Evolutionary conservation across 2,329 filamentous ascomycete genomes (phyloP).

Genomic region (Beauveria sp.): DNA sequence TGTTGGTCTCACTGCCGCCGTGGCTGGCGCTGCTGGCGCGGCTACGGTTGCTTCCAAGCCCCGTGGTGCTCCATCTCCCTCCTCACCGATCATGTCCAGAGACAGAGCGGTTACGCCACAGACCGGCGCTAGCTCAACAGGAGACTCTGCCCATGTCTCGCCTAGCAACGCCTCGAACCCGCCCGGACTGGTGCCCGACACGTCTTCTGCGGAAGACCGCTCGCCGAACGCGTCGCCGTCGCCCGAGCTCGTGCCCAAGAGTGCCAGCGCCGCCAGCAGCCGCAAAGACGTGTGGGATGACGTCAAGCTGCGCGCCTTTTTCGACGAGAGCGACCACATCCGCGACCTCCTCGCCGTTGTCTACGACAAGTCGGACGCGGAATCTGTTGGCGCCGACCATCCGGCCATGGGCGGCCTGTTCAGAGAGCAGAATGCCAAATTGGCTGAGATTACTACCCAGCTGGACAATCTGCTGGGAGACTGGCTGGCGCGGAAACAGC

Average conservation of each 20-base stretch:
- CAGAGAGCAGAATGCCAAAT: conserved; percentile 74
- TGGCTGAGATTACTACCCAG: conserved; percentile 82
- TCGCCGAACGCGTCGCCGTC: conserved; percentile 59
- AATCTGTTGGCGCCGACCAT: conserved; percentile 74
- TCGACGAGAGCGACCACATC: conserved; percentile 84
- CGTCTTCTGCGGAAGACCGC: conserved; percentile 60
- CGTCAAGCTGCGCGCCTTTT: conserved; percentile 74
- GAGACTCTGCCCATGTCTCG: conserved; percentile 47
- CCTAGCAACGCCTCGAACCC: conserved; percentile 39
- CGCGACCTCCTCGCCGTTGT: conserved; percentile 85
- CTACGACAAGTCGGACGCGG: conserved; percentile 80
- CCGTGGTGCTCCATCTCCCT: not conserved
- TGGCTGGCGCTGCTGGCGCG: not conserved
- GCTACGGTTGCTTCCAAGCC: not conserved
- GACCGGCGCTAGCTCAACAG: conserved; percentile 26
- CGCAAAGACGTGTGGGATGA: conserved; percentile 66
- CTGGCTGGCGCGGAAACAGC: conserved; percentile 67
- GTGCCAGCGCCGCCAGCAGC: conserved; percentile 25
- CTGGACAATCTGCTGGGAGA: conserved; percentile 81
- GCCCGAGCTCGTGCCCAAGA: conserved; percentile 46
- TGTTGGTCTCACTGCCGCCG: conserved; percentile 25
- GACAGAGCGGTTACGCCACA: conserved; percentile 24
- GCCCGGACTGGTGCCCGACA: conserved; percentile 62
- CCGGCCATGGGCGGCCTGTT: conserved; percentile 76
- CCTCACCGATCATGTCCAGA: not conserved